Base-by-base conservation (phyloP, 2,329 filamentous ascomycete genomes). In the Stylonectria norvegica region DNA sequence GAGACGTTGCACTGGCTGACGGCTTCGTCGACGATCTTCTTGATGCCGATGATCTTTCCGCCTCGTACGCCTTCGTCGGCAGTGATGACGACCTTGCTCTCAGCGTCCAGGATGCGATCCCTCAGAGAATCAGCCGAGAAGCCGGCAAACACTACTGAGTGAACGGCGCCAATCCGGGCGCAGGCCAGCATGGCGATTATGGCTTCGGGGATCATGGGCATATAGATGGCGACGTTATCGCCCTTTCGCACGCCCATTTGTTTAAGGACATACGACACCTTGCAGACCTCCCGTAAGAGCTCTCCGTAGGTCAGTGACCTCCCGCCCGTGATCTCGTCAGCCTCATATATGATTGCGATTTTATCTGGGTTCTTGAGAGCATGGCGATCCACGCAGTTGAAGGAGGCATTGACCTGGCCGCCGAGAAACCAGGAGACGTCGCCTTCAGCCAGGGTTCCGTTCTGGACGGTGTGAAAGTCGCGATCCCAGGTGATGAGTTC, bases 161-260 rank as follows among this genome's bases (percentile, higher is more conserved):
- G 90, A 6, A 96, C 76, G 20, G 90, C 90, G 44, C 90, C 90
- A 53, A 96, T 93, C 58, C 90, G 85, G 14, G 82, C 72, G 64
- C 89, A 91, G 37, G 90, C 90, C 22, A 96, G 75, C 3, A 57
- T 40, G 1, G 90, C 84, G 57, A 96, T 75, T 39, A 96, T 57
- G 1, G 90, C 90, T 66, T 96, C 90, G 20, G 90, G 91, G 62
- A 97, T 91, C 90, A 97, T 97, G 61, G 90, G 90, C 52, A 97
- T 72, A 71, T 97, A 97, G 47, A 97, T 84, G 39, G 88, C 90
- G 34, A 97, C 89, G 1, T 88, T 93, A 65, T 96, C 90, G 30
- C 90, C 90, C 74, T 95, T 96, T 71, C 83, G 81, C 44, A 97
- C 90, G 43, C 91, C 91, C 78, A 94, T 88, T 66, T 89, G 77